Evolutionary conservation across 2,329 filamentous ascomycete species (phyloP), one percentile per base, ranked within the genome.

Genomic region (Ascomycota sp.): DNA sequence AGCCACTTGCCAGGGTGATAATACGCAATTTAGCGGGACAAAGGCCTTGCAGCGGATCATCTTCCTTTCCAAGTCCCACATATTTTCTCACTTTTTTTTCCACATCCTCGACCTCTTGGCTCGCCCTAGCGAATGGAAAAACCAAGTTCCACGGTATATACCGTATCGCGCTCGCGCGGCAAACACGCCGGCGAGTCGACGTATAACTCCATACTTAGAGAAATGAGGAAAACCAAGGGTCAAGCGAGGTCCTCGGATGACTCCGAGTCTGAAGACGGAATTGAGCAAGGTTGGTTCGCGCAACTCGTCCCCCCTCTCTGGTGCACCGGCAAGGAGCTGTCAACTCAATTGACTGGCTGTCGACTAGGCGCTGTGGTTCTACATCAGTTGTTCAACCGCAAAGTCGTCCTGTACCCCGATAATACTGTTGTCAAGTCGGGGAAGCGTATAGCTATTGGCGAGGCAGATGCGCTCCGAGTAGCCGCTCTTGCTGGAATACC

Each of bases 361-460:
- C 16, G 24, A n/a, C 7, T 37, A 47, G 47, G 38, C 12, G 32
- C 35, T 11, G 32, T 40, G 21, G 27, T 49, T 3, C 29, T 50
- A 29, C 38, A 45, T 6, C 34, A 41, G 10, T 12, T 45, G 26
- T 38, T 36, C 33, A 36, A 38, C 31, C 43, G 45, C n/a, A 45
- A 38, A 33, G 40, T 50, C 10, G 32, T 41, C 6, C 35, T 46
- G 3, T 35, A 43, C 13, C 35, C 43, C 9, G 41, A 42, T 21
- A 42, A 43, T 9, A 46, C 40, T 12, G 40, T 47, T 27, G 31
- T 44, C 29, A 50, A 50, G 34, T 44, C 41, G 12, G 48, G 47
- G 11, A 39, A 39, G 24, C 35, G 41, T 7, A 41, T 49, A n/a
- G n/a, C 24, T 7, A 12, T 42, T 2, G 36, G 37, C 30, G 49